Evolutionary conservation across 169 alveolate genomes (phyloP).

Genomic region (Cryptosporidium ryanae): DNA sequence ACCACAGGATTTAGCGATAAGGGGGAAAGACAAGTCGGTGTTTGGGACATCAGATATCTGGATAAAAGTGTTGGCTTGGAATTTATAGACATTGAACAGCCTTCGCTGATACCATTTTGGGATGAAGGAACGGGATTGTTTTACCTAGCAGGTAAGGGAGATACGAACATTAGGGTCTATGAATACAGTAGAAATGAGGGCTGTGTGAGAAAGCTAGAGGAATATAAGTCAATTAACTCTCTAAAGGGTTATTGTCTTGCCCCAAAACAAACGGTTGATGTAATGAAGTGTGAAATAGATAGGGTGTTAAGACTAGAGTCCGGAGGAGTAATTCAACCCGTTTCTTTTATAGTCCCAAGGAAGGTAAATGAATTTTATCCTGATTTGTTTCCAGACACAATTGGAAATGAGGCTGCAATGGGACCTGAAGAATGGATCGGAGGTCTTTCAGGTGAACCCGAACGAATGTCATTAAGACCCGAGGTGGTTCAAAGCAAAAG

Average conservation of each 20-base stretch:
- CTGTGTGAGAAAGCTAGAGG: constrained; percentile 55
- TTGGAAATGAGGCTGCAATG: constrained; percentile 73
- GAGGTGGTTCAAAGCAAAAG: constrained; percentile 62
- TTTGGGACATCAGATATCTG: constrained; percentile 68
- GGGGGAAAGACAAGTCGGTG: constrained; percentile 71
- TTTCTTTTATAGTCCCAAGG: constrained; percentile 67
- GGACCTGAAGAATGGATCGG: constrained; percentile 74
- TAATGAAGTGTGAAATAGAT: constrained; percentile 68
- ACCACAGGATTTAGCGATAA: constrained; percentile 72
- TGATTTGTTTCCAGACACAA: constrained; percentile 63
- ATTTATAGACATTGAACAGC: constrained; percentile 70
- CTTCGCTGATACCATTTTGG: constrained; percentile 73
- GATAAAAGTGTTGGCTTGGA: constrained; percentile 69
- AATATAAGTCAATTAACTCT: constrained; percentile 52
- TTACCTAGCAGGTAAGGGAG: constrained; percentile 71
- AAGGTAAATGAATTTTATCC: constrained; percentile 66
- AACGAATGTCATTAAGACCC: constrained; percentile 58
- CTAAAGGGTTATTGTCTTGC: constrained; percentile 55
- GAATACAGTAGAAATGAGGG: constrained; percentile 70
- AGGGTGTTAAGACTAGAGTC: constrained; percentile 61
- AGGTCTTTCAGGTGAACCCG: constrained; percentile 68
- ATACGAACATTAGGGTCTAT: constrained; percentile 62
- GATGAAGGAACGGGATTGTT: constrained; percentile 73
- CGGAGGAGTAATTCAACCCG: constrained; percentile 73
- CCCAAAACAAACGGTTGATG: constrained; percentile 65